These are phyloP conservation scores for grape (Vitis vinifera) DNA, from an alignment of 164 flowering plant species.

Conservation along the genomic window DNA sequence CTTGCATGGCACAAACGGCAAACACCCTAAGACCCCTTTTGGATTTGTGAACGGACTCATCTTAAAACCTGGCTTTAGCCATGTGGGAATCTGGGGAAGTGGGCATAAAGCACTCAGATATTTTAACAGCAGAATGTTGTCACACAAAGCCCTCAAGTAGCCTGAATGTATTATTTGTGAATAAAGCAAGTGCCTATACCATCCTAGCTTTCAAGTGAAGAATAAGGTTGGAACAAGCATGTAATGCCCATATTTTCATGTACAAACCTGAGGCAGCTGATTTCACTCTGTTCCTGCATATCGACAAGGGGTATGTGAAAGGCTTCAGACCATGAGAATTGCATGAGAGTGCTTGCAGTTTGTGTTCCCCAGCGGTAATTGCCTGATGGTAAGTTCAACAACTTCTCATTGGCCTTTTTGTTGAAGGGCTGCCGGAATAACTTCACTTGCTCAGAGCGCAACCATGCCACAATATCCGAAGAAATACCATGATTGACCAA, in stretches of 20 bases:
- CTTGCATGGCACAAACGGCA: too few species aligned
- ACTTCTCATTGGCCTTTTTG: conserved; percentile 32
- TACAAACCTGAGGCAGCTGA: conserved; percentile 46
- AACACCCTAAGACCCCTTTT: too few species aligned
- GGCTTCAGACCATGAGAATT: conserved; percentile 82
- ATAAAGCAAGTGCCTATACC: too few species aligned
- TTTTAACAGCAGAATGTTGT: too few species aligned
- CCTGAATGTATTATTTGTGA: too few species aligned
- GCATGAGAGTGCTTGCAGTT: conserved; percentile 42
- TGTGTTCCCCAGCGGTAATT: conserved; percentile 84
- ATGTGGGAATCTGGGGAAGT: too few species aligned
- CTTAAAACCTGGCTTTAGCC: too few species aligned
- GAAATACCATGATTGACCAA: conserved; percentile 73
- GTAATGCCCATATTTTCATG: not conserved
- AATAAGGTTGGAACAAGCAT: too few species aligned
- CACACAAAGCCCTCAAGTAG: too few species aligned
- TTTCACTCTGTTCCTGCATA: conserved; percentile 16
- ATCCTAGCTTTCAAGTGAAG: too few species aligned
- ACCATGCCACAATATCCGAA: conserved; percentile 36
- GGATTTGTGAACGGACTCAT: too few species aligned
- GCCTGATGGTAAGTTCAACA: conserved; percentile 32
- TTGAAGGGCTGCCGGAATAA: conserved; percentile 52
- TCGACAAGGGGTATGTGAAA: conserved; percentile 59
- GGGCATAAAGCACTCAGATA: too few species aligned
- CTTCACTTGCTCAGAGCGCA: conserved; percentile 50